Conservation (phyloP, 257 asterid species). For the Nicotiana paniculata region DNA sequence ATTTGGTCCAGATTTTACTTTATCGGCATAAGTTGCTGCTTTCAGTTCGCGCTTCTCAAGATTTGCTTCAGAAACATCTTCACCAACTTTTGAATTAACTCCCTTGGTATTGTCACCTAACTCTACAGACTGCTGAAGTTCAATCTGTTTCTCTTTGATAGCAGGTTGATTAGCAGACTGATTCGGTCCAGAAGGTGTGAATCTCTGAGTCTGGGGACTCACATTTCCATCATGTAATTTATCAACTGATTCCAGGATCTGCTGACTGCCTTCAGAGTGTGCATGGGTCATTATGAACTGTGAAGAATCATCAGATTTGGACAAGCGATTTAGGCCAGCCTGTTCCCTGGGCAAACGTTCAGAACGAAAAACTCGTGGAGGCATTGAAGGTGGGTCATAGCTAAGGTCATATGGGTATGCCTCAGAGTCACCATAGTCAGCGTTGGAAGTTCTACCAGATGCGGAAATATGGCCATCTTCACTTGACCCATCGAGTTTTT, state of each 20-base stretch:
- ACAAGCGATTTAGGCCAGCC: constrained; percentile 54
- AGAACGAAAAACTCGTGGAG: constrained; percentile 62
- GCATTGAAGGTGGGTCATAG: constrained; percentile 43
- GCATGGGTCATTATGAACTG: constrained; percentile 45
- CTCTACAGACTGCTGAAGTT: constrained; percentile 20
- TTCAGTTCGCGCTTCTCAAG: constrained; percentile 31
- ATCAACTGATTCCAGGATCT: constrained; percentile 41
- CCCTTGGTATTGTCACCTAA: constrained; percentile 22
- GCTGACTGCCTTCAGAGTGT: constrained; percentile 55
- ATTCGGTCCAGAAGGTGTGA: constrained; percentile 26
- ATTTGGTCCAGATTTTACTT: constrained; percentile 26
- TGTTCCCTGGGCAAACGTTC: constrained; percentile 73
- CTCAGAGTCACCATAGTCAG: constrained; percentile 37
- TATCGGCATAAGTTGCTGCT: constrained; percentile 24
- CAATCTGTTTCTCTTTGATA: constrained; percentile 28
- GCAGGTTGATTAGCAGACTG: constrained; percentile 16
- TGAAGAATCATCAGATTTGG: constrained; percentile 70
- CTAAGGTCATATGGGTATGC: constrained; percentile 28
- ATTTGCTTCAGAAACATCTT: constrained; percentile 33
- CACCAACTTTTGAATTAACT: constrained; percentile 18
- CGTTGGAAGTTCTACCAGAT: constrained; percentile 26
- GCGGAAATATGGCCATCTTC: constrained; percentile 27
- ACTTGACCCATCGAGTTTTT: constrained; percentile 29
- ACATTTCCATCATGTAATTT: constrained; percentile 29
- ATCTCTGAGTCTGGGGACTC: constrained; percentile 25